Conservation (phyloP, 2,329 filamentous ascomycete species). For the Ceratocystiopsis brevicomis region DNA sequence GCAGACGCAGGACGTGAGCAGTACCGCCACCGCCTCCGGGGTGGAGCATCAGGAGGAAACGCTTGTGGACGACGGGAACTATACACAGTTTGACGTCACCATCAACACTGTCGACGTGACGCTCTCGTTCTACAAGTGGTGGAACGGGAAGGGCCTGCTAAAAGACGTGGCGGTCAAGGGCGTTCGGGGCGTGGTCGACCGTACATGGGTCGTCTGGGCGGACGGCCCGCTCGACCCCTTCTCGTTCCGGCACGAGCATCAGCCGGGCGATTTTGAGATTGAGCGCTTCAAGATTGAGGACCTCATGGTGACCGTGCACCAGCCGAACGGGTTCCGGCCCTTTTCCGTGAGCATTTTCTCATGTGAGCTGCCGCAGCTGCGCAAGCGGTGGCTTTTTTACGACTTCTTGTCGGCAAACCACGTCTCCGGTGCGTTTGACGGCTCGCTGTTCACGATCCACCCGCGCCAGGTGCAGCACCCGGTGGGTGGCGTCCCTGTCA, state of each 20-base stretch:
- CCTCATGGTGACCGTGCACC: slow-evolving; percentile 75
- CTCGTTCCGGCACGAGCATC: slow-evolving; percentile 71
- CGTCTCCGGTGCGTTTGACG: slow-evolving; percentile 89
- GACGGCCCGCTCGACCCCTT: slow-evolving; percentile 57
- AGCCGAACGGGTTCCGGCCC: slow-evolving; percentile 78
- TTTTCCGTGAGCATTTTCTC: slow-evolving; percentile 92
- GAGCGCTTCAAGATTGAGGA: slow-evolving; percentile 95
- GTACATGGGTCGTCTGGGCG: slow-evolving; percentile 61
- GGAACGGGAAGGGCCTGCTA: slow-evolving; percentile 84
- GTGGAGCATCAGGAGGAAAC: slow-evolving; percentile 20
- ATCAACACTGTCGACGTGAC: slow-evolving; percentile 94
- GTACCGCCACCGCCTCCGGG: neutral
- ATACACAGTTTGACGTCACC: slow-evolving; percentile 91
- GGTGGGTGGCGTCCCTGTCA: neutral
- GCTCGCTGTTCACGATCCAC: slow-evolving; percentile 92
- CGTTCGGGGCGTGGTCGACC: slow-evolving; percentile 78
- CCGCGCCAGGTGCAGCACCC: slow-evolving; percentile 64
- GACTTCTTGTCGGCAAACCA: slow-evolving; percentile 90
- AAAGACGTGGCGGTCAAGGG: slow-evolving; percentile 89
- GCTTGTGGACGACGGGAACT: slow-evolving; percentile 67
- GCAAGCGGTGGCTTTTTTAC: slow-evolving; percentile 96
- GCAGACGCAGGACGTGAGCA: slow-evolving; percentile 6
- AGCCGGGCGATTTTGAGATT: slow-evolving; percentile 88
- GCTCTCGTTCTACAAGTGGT: slow-evolving; percentile 95
- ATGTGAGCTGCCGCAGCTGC: slow-evolving; percentile 76